Conservation (phyloP, 345 rosid genomes). For the Syzygium jambos region DNA sequence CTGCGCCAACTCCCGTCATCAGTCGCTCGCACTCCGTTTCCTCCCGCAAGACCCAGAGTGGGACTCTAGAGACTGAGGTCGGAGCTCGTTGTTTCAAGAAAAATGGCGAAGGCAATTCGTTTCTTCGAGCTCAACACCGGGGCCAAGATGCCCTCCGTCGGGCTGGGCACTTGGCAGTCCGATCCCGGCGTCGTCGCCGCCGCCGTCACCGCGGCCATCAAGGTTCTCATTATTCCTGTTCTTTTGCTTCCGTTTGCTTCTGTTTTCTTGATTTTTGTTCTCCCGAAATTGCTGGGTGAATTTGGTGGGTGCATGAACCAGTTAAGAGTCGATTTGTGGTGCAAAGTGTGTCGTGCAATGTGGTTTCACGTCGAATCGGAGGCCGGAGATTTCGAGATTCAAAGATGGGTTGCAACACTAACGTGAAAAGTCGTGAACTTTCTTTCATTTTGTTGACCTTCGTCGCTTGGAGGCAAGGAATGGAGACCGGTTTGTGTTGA, state of each 20-base stretch:
- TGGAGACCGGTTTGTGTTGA: background rate
- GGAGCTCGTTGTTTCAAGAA: background rate
- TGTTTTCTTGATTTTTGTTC: background rate
- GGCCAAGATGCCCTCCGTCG: slow-evolving; percentile 40
- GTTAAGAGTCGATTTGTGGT: background rate
- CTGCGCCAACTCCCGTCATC: background rate
- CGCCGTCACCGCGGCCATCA: slow-evolving; percentile 17
- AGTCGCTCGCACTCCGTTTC: background rate
- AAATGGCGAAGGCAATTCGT: slow-evolving; percentile 18
- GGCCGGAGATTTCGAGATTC: background rate
- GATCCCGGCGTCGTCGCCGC: slow-evolving; percentile 16
- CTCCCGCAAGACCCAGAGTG: background rate
- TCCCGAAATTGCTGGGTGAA: background rate
- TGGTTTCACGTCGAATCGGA: background rate
- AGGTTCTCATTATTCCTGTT: slow-evolving; percentile 7
- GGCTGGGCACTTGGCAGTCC: slow-evolving; percentile 36
- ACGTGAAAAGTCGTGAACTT: background rate
- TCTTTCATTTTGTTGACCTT: background rate
- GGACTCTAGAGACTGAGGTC: background rate
- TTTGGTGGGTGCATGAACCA: background rate
- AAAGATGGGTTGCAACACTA: background rate
- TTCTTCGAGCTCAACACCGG: slow-evolving; percentile 42
- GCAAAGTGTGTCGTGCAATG: background rate
- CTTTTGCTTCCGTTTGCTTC: background rate
- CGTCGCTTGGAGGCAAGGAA: background rate